A percentile compares a stretch with the other conserved stretches of the same genome.
Conservation (phyloP, 78 protist genomes). For the Dictyostelium capitatum region DNA sequence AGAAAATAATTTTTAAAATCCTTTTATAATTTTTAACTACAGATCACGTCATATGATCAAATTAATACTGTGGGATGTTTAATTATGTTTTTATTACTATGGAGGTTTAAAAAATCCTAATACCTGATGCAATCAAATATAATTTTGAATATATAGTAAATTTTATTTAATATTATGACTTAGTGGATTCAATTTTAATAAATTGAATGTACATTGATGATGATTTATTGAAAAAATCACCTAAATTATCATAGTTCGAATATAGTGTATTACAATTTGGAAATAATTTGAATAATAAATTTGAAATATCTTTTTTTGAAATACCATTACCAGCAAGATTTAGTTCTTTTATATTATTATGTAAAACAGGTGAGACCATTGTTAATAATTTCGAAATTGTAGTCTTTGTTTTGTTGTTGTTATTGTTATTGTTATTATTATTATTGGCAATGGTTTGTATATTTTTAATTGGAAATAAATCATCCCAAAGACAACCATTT, state of each 20-base stretch:
- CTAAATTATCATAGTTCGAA: background rate
- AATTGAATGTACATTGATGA: background rate
- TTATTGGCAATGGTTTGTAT: too few relatives aligned
- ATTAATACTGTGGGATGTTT: too few relatives aligned
- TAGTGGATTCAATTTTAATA: background rate
- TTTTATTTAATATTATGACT: too few relatives aligned
- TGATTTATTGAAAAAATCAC: background rate
- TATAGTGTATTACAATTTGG: background rate
- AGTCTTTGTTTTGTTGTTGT: too few relatives aligned
- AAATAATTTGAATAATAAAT: background rate
- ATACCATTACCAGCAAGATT: background rate
- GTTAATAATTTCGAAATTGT: background rate
- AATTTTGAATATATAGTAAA: too few relatives aligned
- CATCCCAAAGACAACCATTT: background rate
- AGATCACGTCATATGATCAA: too few relatives aligned
- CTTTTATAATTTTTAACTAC: too few relatives aligned
- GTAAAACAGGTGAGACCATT: background rate
- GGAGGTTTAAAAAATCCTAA: too few relatives aligned
- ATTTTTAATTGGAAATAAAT: background rate
- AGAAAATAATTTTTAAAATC: too few relatives aligned
- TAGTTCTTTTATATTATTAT: slow-evolving; percentile 14
- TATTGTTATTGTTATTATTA: too few relatives aligned
- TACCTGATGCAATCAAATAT: too few relatives aligned
- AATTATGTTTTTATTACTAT: too few relatives aligned
- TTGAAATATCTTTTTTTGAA: background rate